phyloP scores from a whole-genome alignment of 257 asterid species.

The Fraxinus cuspidata region DNA sequence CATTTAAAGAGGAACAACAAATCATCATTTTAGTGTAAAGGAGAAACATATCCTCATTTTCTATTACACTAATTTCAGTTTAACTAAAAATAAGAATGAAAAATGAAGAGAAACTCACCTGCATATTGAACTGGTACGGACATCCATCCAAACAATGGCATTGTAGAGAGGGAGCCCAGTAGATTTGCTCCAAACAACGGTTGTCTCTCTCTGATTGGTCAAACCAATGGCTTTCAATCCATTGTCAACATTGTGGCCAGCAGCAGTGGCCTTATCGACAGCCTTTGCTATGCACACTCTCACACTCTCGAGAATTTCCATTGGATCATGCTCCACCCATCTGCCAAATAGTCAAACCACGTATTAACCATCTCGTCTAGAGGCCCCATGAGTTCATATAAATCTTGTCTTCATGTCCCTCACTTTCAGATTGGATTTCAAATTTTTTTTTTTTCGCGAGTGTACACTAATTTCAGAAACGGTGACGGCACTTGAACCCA shows the following conservation, averaged over 20 bases:
- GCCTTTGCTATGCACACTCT: slow-evolving; percentile 76
- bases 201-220: slow-evolving; percentile 97
- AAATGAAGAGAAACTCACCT: slow-evolving; percentile 40
- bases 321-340: slow-evolving; percentile 98
- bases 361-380: neutral
- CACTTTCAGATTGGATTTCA: neutral
- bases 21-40: neutral
- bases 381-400: neutral
- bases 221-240: slow-evolving; percentile 94
- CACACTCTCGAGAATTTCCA: slow-evolving; percentile 89
- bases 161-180: slow-evolving; percentile 86
- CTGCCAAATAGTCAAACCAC: slow-evolving; percentile 37
- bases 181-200: slow-evolving; percentile 96
- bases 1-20: neutral
- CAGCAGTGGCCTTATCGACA: slow-evolving; percentile 87
- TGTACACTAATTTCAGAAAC: neutral
- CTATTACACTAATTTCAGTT: neutral
- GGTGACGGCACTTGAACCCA: neutral
- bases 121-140: slow-evolving; percentile 85
- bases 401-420: neutral
- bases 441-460: neutral
- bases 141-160: slow-evolving; percentile 99
- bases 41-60: neutral
- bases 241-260: slow-evolving; percentile 67
- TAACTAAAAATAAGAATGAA: neutral